Base-by-base conservation (phyloP, 192 early-diverging fungal species). In the Dimargaris xerosporica region DNA sequence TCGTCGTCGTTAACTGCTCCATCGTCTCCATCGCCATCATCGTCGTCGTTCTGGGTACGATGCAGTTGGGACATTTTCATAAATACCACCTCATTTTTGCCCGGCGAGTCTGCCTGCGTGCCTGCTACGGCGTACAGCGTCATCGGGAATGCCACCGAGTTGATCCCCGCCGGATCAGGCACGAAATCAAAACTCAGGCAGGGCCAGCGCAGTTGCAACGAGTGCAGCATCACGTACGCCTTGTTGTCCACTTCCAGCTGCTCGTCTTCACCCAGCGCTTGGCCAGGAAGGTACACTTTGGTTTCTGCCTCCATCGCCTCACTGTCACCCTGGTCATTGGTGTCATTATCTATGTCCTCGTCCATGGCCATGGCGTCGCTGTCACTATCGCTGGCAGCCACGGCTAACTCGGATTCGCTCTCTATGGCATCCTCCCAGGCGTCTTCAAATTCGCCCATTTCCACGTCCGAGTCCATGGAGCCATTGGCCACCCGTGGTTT, bases 141-240 rank as follows among this genome's bases (percentile, higher is more conserved):
- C 68, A 86, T 85, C 44, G 96, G 96, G 71, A 90, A 99, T 71
- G 76, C 80, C 44, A 79, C 85, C 59, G 94, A 76, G 61, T 81
- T 80, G 29, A 72, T 74, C 7, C 93, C 96, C 42, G 96, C 73
- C 44, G 82, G 83, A 69, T 97, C 93, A 23, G 82, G 78, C 54
- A 99, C 75, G 66, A 99, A 79, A 70, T 99, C 96, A 65, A 99
- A 99, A 71, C 86, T 91, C 53, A 99, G 80, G 69, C 93, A 96
- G 30, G 96, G 96, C 90, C 93, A 94, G 68, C 92, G 82, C 31
- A 90, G 88, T 48, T 88, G 78, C 79, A 99, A 80, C 25, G 78
- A 77, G 75, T 99, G 94, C 61, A 99, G 82, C 96, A 99, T 96
- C 63, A 91, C 89, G 75, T 99, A 99, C 0, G 89, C 88, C 17